Conservation (phyloP, 768 basidiomycete genomes). For the Tremella mesenterica region DNA sequence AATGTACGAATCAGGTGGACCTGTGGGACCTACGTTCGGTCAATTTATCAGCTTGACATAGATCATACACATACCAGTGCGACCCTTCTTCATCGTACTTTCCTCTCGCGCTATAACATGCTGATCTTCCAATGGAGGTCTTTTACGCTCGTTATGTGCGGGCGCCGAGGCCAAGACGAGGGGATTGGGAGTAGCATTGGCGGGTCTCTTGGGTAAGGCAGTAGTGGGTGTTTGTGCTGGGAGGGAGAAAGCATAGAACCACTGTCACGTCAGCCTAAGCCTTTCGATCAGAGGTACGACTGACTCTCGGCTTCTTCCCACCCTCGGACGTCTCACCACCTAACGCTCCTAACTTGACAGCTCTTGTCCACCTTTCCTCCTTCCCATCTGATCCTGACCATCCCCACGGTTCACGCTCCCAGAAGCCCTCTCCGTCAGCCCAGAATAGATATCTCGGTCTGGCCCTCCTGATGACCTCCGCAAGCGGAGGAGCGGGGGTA, state of each 20-base stretch:
- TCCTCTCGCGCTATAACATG: slow-evolving; percentile 21
- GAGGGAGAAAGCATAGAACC: slow-evolving; percentile 96
- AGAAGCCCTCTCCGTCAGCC: slow-evolving; percentile 64
- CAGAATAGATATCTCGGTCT: slow-evolving; percentile 86
- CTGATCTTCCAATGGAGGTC: slow-evolving; percentile 39
- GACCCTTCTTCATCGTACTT: slow-evolving; percentile 19
- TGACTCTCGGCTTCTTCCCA: slow-evolving; percentile 74
- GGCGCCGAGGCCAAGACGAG: slow-evolving; percentile 21
- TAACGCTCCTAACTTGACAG: slow-evolving; percentile 81
- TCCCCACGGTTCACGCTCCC: slow-evolving; percentile 87
- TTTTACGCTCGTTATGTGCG: slow-evolving; percentile 33
- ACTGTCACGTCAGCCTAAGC: slow-evolving; percentile 50
- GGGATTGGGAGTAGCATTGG: slow-evolving; percentile 35
- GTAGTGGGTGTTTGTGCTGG: slow-evolving; percentile 49
- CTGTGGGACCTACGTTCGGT: not conserved
- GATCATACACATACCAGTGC: slow-evolving; percentile 1
- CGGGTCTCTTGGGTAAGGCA: slow-evolving; percentile 19
- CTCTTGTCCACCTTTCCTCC: slow-evolving; percentile 54
- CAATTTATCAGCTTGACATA: not conserved
- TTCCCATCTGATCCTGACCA: slow-evolving; percentile 56
- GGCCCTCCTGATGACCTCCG: slow-evolving; percentile 44
- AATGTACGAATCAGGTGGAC: slow-evolving; percentile 38
- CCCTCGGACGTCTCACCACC: slow-evolving; percentile 53
- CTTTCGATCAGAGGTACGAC: slow-evolving; percentile 29
- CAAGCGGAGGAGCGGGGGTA: slow-evolving; percentile 49